These are phyloP conservation scores for Saccharomycopsis crataegensis DNA, from an alignment of 1,139 yeast genomes.

Conservation along the genomic window DNA sequence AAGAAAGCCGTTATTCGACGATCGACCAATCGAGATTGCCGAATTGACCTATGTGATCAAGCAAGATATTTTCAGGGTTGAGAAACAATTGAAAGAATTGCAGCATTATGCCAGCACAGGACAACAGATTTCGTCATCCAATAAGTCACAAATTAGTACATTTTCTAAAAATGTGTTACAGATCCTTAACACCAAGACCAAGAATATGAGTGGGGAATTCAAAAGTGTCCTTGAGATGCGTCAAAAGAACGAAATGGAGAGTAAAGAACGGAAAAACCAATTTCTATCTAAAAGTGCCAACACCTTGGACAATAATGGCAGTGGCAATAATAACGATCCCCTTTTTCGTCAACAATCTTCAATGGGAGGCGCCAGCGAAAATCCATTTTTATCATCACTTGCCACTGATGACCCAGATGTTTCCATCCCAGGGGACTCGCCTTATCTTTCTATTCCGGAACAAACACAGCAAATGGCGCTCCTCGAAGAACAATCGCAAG, in stretches of 20 bases:
- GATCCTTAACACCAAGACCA: constrained; percentile 78
- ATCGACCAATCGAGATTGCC: constrained; percentile 87
- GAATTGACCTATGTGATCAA: constrained; percentile 89
- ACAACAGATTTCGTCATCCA: constrained; percentile 32
- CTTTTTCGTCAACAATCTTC: background rate
- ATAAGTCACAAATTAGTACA: constrained; percentile 51
- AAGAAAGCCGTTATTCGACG: constrained; percentile 89
- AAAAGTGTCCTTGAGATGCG: constrained; percentile 81
- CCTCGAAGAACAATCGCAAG: constrained; percentile 62
- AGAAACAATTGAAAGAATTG: constrained; percentile 62
- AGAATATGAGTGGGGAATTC: constrained; percentile 88
- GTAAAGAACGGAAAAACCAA: constrained; percentile 78
- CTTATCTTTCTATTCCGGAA: constrained; percentile 33
- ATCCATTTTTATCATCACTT: constrained; percentile 32
- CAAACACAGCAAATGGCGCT: constrained; percentile 69
- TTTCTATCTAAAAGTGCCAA: constrained; percentile 39
- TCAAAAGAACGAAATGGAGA: constrained; percentile 75
- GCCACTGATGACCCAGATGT: constrained; percentile 18
- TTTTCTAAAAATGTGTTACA: constrained; percentile 85
- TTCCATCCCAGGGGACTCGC: constrained; percentile 16
- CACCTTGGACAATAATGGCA: background rate
- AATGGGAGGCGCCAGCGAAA: constrained; percentile 27
- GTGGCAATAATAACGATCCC: background rate
- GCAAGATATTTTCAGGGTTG: constrained; percentile 84
- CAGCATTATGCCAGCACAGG: constrained; percentile 47